Evolutionary conservation across 1,284 basidiomycete species (phyloP), one percentile per base, ranked within the genome.

Genomic region (Ganoderma sp.): DNA sequence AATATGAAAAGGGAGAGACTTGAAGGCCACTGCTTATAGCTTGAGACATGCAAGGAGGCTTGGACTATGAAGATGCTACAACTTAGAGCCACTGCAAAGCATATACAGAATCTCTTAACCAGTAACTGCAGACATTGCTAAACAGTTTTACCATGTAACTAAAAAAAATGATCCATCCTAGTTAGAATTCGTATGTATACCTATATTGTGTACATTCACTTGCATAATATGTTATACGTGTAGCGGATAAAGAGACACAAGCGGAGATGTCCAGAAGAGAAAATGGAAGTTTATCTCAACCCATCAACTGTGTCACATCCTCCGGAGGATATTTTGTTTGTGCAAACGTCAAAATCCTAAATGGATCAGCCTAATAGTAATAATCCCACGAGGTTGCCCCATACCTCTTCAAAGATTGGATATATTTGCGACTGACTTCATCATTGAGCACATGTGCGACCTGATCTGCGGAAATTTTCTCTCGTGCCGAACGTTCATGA

Each of bases 371-470:
- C 95, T 74, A 19, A 52, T 17, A 32, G n/a, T 66, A 15, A 25
- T 14, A 14, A 5, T 41, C 22, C 3, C 12, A 60, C 10, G 5
- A 66, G 34, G 25, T 67, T 65, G 4, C 56, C 79, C 37, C 84
- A 69, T 76, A 93, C 95, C 97, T 83, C 82, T 99, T 99, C 62
- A 99, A 82, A 77, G 95, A 97, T 81, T 99, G 98, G 71, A 99
- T 99, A 78, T 99, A 99, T 82, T 99, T 99, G 68, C 98, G 86
- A 76, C 95, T 97, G 74, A 99, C 96, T 88, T 99, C 98, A 77
- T 99, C 98, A 79, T 99, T 99, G 68, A 99, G 81, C 2, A 99
- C 97, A 80, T 99, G 98, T 0, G 97, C 98, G 5, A 99, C 95
- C 77, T 97, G 96, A 79, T 98, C 96, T 48, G 93, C 91, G 39